Conservation (phyloP, 2,329 filamentous ascomycete genomes). For the Exophiala calicioides region DNA sequence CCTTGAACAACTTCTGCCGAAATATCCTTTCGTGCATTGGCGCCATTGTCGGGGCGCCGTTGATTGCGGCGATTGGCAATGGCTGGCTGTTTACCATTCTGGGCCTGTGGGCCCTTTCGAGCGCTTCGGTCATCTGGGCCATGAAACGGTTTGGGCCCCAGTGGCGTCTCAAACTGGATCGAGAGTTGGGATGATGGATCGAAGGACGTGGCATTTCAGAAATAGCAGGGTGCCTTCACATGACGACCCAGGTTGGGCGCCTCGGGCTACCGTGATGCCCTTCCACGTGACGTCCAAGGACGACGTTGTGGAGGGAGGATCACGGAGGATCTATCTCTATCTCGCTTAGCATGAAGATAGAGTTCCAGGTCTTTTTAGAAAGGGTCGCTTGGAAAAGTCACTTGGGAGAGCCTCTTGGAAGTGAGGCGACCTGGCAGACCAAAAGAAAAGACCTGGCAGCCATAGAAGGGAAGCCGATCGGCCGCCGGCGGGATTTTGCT, state of each 20-base stretch:
- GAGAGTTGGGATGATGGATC: conserved; percentile 17
- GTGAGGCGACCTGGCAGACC: conserved; percentile 21
- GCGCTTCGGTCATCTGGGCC: conserved; percentile 61
- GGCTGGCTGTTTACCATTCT: conserved; percentile 74
- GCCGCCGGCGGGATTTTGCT: no score
- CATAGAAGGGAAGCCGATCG: conserved; percentile 2
- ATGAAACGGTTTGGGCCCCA: conserved; percentile 44
- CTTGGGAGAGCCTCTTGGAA: conserved; percentile 7
- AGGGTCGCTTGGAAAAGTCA: no score
- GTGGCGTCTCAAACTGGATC: conserved; percentile 31
- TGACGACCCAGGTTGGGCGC: no score
- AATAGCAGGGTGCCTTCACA: background rate
- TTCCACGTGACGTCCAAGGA: no score
- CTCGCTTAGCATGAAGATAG: background rate
- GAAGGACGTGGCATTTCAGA: background rate
- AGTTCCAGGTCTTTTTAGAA: background rate
- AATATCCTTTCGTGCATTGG: conserved; percentile 77
- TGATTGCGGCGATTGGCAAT: conserved; percentile 69
- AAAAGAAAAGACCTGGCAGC: background rate
- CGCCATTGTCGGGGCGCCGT: conserved; percentile 67
- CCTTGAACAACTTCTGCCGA: conserved; percentile 71
- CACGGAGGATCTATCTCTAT: no score
- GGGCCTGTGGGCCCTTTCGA: conserved; percentile 57
- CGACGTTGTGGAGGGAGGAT: no score
- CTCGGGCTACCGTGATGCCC: no score